These are phyloP conservation scores for Ceratocystis papillata DNA, from an alignment of 2,329 filamentous ascomycete species.

Conservation along the genomic window DNA sequence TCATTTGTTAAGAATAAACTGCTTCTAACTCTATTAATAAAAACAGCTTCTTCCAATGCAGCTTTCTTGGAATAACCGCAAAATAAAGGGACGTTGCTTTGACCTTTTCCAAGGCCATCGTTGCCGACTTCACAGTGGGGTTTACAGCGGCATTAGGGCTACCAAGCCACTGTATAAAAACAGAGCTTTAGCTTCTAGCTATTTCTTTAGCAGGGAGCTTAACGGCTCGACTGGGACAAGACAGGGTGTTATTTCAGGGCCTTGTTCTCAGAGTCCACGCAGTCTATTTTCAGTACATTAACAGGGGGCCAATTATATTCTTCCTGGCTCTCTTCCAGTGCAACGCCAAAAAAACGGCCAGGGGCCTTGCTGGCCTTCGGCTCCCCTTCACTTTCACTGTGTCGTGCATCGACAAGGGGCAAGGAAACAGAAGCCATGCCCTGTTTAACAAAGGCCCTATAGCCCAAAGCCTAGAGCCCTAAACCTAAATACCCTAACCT, in stretches of 20 bases:
- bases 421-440: too few relatives aligned
- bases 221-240: conserved; percentile 1
- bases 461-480: too few relatives aligned
- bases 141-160: background rate
- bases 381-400: too few relatives aligned
- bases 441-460: too few relatives aligned
- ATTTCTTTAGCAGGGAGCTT: too few relatives aligned
- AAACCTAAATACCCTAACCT: too few relatives aligned
- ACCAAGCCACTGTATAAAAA: background rate
- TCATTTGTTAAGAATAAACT: background rate
- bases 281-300: background rate
- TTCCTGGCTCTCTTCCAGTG: too few relatives aligned
- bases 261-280: background rate
- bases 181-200: too few relatives aligned
- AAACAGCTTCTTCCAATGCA: background rate
- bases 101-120: background rate
- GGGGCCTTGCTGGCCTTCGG: too few relatives aligned
- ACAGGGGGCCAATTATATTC: background rate
- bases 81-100: conserved; percentile 10
- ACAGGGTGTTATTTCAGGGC: conserved; percentile 21
- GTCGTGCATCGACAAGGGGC: too few relatives aligned
- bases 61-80: background rate
- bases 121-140: background rate
- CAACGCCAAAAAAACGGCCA: too few relatives aligned
- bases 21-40: background rate